Base-by-base conservation (phyloP, 495 filamentous ascomycete species). In the Tirmania nivea region DNA sequence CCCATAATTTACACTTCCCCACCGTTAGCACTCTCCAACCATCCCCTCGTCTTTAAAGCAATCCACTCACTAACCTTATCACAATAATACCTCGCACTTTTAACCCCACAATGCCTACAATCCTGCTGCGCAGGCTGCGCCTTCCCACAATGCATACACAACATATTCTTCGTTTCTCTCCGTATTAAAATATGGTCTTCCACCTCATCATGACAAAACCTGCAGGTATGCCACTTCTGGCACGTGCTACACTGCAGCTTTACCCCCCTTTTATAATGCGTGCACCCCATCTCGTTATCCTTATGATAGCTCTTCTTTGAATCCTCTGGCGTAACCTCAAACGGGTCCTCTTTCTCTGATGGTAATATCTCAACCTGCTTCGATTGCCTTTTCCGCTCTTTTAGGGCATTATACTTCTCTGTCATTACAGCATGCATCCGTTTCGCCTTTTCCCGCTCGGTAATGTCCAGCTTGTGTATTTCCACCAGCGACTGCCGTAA, bases 181-280 rank as follows among this genome's bases (percentile, higher is more conserved):
- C 90, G 79, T 60, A 82, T 76, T 53, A 99, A 71, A 60, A 68
- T 71, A 68, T 97, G 90, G 61, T 86, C 80, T 65, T 95, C 84
- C 20, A 73, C 75, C 47, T 78, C 79, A 59, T 99, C 88, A 64
- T 99, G 90, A 64, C 90, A 99, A 65, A 94, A 81, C 19, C 90
- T 81, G 61, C 90, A 99, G 0, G 92, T 86, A 60, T 94, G 88
- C 92, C 92, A 99, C 57, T 74, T 78, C 60, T 79, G 78, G 69
- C 90, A 99, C 45, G 81, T 76, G 39, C 75, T 81, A 67, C 90
- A 99, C 68, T 96, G 86, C 34, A 96, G 64, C 63, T 96, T 96
- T 64, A 96, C 86, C 63, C 95, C 94, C 58, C 92, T 78, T 59
- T 84, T 81, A 60, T 99, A 99, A 71, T 99, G 90, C 59, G 78